Evolutionary conservation across 2,329 filamentous ascomycete species (phyloP), one percentile per base, ranked within the genome.

Genomic region (Davidsoniella neocaledoniae): DNA sequence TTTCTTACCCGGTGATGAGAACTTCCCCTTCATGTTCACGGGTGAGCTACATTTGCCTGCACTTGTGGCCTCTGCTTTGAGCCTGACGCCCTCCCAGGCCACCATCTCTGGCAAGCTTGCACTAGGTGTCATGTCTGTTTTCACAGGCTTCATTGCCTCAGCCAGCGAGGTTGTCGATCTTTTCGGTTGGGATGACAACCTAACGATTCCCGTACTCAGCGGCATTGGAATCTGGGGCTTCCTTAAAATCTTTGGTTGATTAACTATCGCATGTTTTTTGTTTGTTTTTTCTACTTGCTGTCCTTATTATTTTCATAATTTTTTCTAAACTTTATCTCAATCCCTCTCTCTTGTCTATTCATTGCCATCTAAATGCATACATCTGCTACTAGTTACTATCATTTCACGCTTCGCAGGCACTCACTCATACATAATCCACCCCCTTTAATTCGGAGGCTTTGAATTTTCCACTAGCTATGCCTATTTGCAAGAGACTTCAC

Each of bases 151-250:
- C 41, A 77, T 90, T 48, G 91, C 87, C 40, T 86, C 87, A 51
- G 79, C 80, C 42, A 95, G 87, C 60, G 91, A 98, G 66, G 83
- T 90, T 14, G 73, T 94, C 43, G 87, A 98, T 66, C 60, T 96
- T 0, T 95, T 87, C 62, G 86, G 87, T 44, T 88, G 86, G 83
- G 91, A 98, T 60, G 91, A 98, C 66, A 98, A 98, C 65, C 70
- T 98, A 58, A 96, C 90, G 46, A 98, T 98, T 63, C 91, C 91
- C 2, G 79, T 94, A 23, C 71, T 98, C 46, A 94, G 86, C 61
- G 87, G 88, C 21, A 66, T 86, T 43, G 88, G 88, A 5, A 79
- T 98, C 54, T 94, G 85, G 81, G 83, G 82, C 0, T 95, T 98
- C 63, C 72, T 96, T 58, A 93, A 84, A 67, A 64, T 87, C 45